Base-by-base conservation (phyloP, 352 stramenopile genomes). In the Phytophthora pistaciae region DNA sequence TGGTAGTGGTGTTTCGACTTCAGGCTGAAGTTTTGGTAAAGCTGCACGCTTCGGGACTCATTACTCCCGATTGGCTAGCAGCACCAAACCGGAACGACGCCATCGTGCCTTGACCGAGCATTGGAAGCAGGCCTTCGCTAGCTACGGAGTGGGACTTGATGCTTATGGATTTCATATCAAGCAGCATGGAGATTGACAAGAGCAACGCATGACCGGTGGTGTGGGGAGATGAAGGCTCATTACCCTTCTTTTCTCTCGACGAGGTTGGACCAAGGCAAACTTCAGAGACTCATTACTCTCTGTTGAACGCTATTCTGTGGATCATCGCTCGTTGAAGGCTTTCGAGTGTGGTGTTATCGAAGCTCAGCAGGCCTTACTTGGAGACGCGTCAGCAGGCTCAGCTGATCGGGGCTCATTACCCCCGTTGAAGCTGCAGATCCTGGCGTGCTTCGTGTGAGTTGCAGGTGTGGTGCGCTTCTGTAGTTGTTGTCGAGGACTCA, bases 391-490 rank as follows among this genome's bases (percentile, higher is more conserved):
- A 67, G 64, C 64, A 68, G 11, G 13, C 50, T 71, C 69, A 65
- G 56, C 70, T 50, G 58, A 70, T 77, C 62, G 74, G 56, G 74
- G 66, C 69, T 78, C 74, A 80, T 80, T 75, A 75, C 74, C 66
- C 70, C 52, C 66, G 70, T 66, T 75, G 53, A 70, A 21, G 29
- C 61, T 70, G 61, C 49, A 68, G 61, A 61, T 70, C 16, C 49
- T 75, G 59, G 36, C 18, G 55, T 61, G 46, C 46, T 75, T 67
- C 64, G 58, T 16, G 52, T 73, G 20, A 68, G 52, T 56, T 68
- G 53, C 21, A n/a, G 25, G 54, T 36, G 46, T 38, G 20, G 23
- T 55, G 59, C 10, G 54, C 46, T 59, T 49, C 61, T n/a, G n/a
- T 46, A 56, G 56, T 42, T 40, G 29, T 62, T 5, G 31, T 50